Evolutionary conservation across 2,329 filamentous ascomycete species (phyloP).

Genomic region (Helicocarpus griseus): DNA sequence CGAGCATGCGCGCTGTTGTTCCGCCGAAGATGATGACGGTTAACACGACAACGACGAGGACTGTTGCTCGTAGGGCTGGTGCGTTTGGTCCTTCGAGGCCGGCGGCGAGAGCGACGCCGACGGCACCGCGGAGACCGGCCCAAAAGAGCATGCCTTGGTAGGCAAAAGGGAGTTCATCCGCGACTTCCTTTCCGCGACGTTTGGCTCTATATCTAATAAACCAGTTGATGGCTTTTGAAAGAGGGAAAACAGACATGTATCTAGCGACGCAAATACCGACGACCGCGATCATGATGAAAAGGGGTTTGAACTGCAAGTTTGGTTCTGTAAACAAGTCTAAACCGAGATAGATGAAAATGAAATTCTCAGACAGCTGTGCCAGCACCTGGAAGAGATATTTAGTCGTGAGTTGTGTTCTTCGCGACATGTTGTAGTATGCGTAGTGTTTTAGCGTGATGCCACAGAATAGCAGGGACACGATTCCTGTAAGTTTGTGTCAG

Average conservation of each 20-base stretch:
- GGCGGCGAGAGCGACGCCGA: conserved; percentile 88
- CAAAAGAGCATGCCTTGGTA: conserved; percentile 99
- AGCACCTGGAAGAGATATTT: conserved; percentile 96
- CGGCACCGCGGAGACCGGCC: conserved; percentile 89
- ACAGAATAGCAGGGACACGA: conserved; percentile 92
- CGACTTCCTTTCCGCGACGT: conserved; percentile 62
- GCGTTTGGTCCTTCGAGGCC: conserved; percentile 74
- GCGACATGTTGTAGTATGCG: conserved; percentile 99
- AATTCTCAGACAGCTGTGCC: conserved; percentile 93
- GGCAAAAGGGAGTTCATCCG: conserved; percentile 83
- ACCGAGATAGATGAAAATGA: conserved; percentile 98
- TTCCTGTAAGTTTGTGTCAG: conserved; percentile 49
- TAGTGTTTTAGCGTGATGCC: conserved; percentile 98
- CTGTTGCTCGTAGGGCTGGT: conserved; percentile 78
- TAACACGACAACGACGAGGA: conserved; percentile 92
- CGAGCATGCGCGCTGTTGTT: conserved; percentile 93
- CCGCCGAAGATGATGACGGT: conserved; percentile 99
- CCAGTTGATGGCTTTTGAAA: conserved; percentile 84
- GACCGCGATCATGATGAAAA: conserved; percentile 88
- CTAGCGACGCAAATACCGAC: conserved; percentile 84
- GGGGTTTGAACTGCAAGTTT: conserved; percentile 79
- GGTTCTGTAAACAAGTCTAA: conserved; percentile 89
- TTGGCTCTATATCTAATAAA: conserved; percentile 79
- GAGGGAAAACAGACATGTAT: conserved; percentile 89
- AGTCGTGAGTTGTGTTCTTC: conserved; percentile 90